Evolutionary conservation across 306 rosid species (phyloP), one percentile per base, ranked within the genome.

Genomic region (Betula pendula): DNA sequence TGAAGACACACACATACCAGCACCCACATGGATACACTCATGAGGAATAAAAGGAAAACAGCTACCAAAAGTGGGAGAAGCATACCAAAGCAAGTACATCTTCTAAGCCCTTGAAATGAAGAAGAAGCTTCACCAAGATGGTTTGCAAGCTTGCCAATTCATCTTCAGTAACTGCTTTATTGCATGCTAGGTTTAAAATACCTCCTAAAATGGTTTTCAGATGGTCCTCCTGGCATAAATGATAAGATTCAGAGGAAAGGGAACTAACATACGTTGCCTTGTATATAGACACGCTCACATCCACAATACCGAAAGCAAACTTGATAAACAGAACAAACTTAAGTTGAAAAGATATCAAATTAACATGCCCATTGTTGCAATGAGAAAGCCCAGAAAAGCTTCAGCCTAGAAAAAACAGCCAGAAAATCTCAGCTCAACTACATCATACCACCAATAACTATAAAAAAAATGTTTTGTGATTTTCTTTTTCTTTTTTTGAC

Each of bases 81-180:
- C 66, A 8, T 89, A 94, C 97, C 91, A 88, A 79, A 68, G 88
- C 82, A 79, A 92, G 82, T 53, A 90, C 81, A 80, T 89, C 91
- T 85, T 90, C 91, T 52, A 92, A 66, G 79, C 65, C 58, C 78
- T 88, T 73, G 50, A 83, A 89, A 73, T 88, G 90, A 79, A 89
- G 84, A 74, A 94, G 88, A 83, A 92, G 82, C 88, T 94, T 94
- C 93, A 88, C 84, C 83, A 92, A 52, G 71, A 94, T 87, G 79
- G 97, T 90, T 81, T 94, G 97, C 92, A 94, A 85, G 88, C 83
- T 79, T 67, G 80, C 73, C 75, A 90, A 85, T 82, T 88, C 96
- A 85, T 84, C 86, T 84, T 87, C 95, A 48, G 80, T 67, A 62
- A 89, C 81, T 48, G 72, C 86, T 76, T 79, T 82, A 81, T 67